Evolutionary conservation across 768 basidiomycete genomes (phyloP).

Genomic region (Suillus fuscotomentosus): DNA sequence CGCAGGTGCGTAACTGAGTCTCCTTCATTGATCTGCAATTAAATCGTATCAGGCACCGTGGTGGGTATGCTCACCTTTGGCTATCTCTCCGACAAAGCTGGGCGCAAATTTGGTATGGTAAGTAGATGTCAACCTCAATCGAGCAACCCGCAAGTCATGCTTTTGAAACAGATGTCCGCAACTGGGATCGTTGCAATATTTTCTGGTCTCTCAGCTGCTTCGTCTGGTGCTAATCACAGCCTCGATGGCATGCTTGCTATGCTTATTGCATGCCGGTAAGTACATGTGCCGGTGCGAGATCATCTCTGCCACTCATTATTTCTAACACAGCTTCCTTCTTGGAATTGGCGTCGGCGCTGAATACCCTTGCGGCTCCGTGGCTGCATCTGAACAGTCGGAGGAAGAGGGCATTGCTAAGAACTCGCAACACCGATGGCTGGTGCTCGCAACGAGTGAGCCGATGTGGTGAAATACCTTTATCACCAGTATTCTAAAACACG

Average conservation of each 20-base stretch:
- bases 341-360: conserved; percentile 89
- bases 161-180: conserved; percentile 62
- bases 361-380: conserved; percentile 89
- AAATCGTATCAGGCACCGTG: conserved; percentile 75
- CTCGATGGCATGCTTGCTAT: conserved; percentile 72
- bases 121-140: conserved; percentile 10
- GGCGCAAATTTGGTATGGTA: conserved; percentile 88
- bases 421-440: conserved; percentile 84
- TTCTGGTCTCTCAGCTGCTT: conserved; percentile 79
- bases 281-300: conserved; percentile 1
- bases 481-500: conserved; percentile 7
- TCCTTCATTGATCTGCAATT: conserved; percentile 64
- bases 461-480: neutral
- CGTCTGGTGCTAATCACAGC: conserved; percentile 73
- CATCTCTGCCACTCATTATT: neutral
- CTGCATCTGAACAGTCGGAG: conserved; percentile 88
- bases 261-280: conserved; percentile 74
- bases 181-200: conserved; percentile 84
- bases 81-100: conserved; percentile 83
- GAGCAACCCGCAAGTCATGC: conserved; percentile 13
- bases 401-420: conserved; percentile 74
- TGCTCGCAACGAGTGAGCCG: conserved; percentile 79
- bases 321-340: conserved; percentile 63
- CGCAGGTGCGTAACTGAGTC: conserved; percentile 76
- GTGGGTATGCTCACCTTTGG: conserved; percentile 83